phyloP scores from a whole-genome alignment of 2,329 filamentous ascomycete genomes.

The Tolypocladium tundrense region DNA sequence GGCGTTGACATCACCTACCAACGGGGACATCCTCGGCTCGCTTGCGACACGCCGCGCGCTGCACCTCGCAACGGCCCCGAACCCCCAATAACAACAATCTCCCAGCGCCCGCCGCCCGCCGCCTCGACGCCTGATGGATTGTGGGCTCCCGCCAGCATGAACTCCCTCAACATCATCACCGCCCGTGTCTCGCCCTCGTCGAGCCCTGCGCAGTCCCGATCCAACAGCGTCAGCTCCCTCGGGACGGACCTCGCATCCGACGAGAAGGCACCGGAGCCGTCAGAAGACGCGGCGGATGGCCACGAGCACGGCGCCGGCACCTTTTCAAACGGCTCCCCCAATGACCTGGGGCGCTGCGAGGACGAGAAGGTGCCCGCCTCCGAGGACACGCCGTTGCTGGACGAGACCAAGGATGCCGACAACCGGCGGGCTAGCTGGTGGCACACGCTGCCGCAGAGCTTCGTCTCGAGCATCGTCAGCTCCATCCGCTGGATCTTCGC shows the following conservation, averaged over 20 bases:
- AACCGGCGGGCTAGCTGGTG: conserved; percentile 34
- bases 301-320: conserved; percentile 25
- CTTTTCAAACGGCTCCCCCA: conserved; percentile 24
- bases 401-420: conserved; percentile 21
- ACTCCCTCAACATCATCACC: conserved; percentile 91
- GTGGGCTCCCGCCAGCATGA: conserved; percentile 60
- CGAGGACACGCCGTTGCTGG: conserved; percentile 59
- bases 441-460: conserved; percentile 53
- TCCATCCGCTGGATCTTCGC: conserved; percentile 71
- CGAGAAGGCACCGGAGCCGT: conserved; percentile 21
- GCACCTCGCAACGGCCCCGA: not conserved
- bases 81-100: not conserved
- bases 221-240: conserved; percentile 49
- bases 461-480: conserved; percentile 62
- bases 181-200: conserved; percentile 61
- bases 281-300: conserved; percentile 20
- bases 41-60: not conserved
- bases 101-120: not conserved
- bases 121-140: conserved; percentile 39
- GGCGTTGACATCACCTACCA: not conserved
- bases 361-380: conserved; percentile 23
- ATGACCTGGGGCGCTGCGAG: conserved; percentile 25
- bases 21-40: not conserved
- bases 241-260: conserved; percentile 34
- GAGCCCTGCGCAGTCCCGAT: conserved; percentile 45